Base-by-base conservation (phyloP, 768 basidiomycete species). In the Lactifluus volemus region DNA sequence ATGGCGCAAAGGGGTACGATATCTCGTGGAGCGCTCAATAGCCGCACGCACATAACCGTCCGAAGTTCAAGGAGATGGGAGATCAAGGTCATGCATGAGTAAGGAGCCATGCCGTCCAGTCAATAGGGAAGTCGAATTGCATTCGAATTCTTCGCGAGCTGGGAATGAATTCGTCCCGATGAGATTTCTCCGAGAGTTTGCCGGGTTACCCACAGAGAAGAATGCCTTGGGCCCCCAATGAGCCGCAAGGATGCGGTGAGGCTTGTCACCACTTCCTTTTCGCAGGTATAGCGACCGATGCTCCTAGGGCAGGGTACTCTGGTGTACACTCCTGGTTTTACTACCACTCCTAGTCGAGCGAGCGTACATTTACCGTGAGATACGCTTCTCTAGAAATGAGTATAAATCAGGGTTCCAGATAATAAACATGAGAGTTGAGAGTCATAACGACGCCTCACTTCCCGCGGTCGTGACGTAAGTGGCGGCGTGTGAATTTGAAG, bases 11-110 rank as follows among this genome's bases (percentile, higher is more conserved):
- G 15, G 34, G 47, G 36, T 30, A 30, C 17, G 30, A 42, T 49
- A 15, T 42, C 29, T 34, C 21, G 19, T 49, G 5, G 25, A 52
- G 53, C 51, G 32, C 52, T 19, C 57, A 58, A 63, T 63, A 56
- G 32, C 61, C 61, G 57, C 61, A 49, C 14, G 51, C 47, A 44
- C 47, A 58, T 53, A 54, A 63, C 61, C 32, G 17, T 53, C 61
- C 61, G 61, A 63, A 10, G 52, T 63, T 57, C 39, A 63, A 47
- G 61, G 56, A 63, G 57, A 58, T 51, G 47, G 61, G 9, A 39
- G 29, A 41, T 58, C 61, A 36, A 42, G 47, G 49, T 45, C 21
- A 49, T 39, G 36, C 32, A 57, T 41, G 53, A 21, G 51, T 14
- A 4, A 42, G 41, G 48, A 2, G n/a, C 14, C 36, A 52, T 17